Evolutionary conservation across 2,329 filamentous ascomycete species (phyloP), one percentile per base, ranked within the genome.

Genomic region (Dothiorella sarmentorum): DNA sequence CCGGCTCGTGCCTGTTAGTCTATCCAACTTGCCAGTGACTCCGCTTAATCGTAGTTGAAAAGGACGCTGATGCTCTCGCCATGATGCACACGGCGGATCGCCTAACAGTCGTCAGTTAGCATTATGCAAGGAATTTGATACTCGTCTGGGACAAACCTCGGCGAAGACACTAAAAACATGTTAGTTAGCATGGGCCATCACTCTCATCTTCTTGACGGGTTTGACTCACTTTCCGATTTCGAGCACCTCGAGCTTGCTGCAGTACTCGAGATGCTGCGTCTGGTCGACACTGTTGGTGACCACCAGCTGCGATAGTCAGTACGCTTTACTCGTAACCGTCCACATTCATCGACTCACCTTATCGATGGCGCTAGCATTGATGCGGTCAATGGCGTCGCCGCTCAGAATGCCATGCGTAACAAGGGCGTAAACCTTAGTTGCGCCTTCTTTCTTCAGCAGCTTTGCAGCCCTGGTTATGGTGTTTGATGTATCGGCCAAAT

Each of bases 211-310:
- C 3, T 44, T 27, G 15, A 17, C n/a, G 22, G 20, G 10, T 18
- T 17, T 3, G 10, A 59, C 57, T 59, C 31, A 59, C 57, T 59
- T 59, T 56, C 91, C 90, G 61, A 97, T 86, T 69, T 97, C 93
- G 62, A 99, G 78, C 51, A 97, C 89, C 73, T 96, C 91, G 53
- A 99, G 79, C 78, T 97, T 97, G 37, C 89, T 84, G 71, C 93
- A 96, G 52, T 85, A 74, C 63, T 79, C 81, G 69, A 85, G 80
- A 76, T 97, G 89, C 65, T 96, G 89, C 31, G 86, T 79, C 74
- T 97, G 94, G 44, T 93, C 91, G 15, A 97, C 91, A 24, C 89
- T 95, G 76, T 97, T 97, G 69, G 94, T 97, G 59, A 97, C 92
- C 37, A 97, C 83, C 24, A 60, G 51, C 51, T 60, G 20, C 9